Percentiles rank a stretch among this genome's conserved stretches.
Evolutionary conservation across 2,329 filamentous ascomycete genomes (phyloP).

Genomic region (Cladosporium velox): DNA sequence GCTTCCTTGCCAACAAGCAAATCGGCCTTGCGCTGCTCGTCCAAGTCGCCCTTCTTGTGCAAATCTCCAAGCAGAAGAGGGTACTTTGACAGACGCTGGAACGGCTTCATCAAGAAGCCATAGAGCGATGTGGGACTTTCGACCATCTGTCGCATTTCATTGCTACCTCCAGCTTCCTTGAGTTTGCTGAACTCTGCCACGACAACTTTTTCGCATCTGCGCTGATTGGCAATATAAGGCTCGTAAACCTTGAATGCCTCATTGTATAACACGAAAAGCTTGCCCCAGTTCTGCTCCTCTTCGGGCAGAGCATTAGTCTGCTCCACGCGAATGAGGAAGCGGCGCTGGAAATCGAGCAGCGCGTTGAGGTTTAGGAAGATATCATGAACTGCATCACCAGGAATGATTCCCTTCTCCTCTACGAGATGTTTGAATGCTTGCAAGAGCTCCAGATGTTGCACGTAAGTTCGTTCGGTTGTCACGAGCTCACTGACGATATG

Average conservation of each 20-base stretch:
- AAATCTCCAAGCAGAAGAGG: constrained; percentile 87
- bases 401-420: constrained; percentile 82
- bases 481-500: constrained; percentile 91
- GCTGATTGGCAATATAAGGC: constrained; percentile 95
- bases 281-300: constrained; percentile 85
- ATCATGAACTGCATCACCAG: constrained; percentile 86
- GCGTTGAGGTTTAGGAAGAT: constrained; percentile 97
- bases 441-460: constrained; percentile 92
- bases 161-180: constrained; percentile 65
- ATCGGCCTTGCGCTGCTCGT: constrained; percentile 70
- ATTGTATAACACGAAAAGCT: constrained; percentile 81
- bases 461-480: constrained; percentile 94
- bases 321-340: constrained; percentile 93
- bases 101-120: constrained; percentile 92
- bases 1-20: constrained; percentile 76
- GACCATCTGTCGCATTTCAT: constrained; percentile 69
- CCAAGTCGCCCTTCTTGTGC: constrained; percentile 75
- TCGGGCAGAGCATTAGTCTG: constrained; percentile 85
- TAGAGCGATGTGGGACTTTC: constrained; percentile 85
- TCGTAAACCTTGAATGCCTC: constrained; percentile 91
- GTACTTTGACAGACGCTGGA: constrained; percentile 94
- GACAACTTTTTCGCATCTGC: constrained; percentile 83
- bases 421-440: constrained; percentile 89
- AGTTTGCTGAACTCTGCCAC: constrained; percentile 87
- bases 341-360: constrained; percentile 90